phyloP scores from a whole-genome alignment of 2,329 filamentous ascomycete species.

The Pseudogymnoascus sp. region DNA sequence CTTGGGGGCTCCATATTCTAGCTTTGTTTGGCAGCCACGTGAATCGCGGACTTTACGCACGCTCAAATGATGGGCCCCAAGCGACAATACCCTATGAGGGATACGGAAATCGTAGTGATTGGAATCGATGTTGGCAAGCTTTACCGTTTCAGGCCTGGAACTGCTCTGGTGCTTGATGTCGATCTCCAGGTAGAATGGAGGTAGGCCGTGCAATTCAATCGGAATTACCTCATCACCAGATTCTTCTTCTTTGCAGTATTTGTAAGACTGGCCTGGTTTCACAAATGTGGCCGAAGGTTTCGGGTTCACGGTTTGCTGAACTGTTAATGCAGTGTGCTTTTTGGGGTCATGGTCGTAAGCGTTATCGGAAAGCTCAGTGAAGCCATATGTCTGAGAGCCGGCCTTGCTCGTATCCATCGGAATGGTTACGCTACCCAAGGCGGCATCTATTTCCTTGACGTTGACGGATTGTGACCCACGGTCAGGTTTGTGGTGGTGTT shows the following conservation, averaged over 20 bases:
- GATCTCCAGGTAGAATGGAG: slow-evolving; percentile 85
- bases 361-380: slow-evolving; percentile 73
- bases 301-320: slow-evolving; percentile 79
- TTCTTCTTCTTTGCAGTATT: slow-evolving; percentile 83
- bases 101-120: slow-evolving; percentile 74
- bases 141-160: slow-evolving; percentile 70
- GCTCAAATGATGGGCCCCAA: slow-evolving; percentile 82
- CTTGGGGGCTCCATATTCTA: slow-evolving; percentile 62
- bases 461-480: slow-evolving; percentile 59
- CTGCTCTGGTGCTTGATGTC: slow-evolving; percentile 88
- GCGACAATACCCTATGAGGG: slow-evolving; percentile 73
- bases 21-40: slow-evolving; percentile 75
- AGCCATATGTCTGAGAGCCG: slow-evolving; percentile 79
- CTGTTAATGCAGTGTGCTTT: slow-evolving; percentile 57
- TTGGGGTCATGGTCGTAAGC: slow-evolving; percentile 71
- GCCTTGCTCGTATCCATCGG: slow-evolving; percentile 79
- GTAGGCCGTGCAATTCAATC: slow-evolving; percentile 71
- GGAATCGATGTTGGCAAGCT: slow-evolving; percentile 69
- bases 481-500: slow-evolving; percentile 64
- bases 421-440: slow-evolving; percentile 68
- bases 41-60: slow-evolving; percentile 86
- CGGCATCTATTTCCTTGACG: slow-evolving; percentile 68
- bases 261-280: slow-evolving; percentile 87
- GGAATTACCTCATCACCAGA: slow-evolving; percentile 81
- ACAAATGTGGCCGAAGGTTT: slow-evolving; percentile 76